Percentiles rank a stretch among this genome's conserved stretches.
Evolutionary conservation across 306 rosid genomes (phyloP).

Genomic region (Herpetospermum pedunculosum): DNA sequence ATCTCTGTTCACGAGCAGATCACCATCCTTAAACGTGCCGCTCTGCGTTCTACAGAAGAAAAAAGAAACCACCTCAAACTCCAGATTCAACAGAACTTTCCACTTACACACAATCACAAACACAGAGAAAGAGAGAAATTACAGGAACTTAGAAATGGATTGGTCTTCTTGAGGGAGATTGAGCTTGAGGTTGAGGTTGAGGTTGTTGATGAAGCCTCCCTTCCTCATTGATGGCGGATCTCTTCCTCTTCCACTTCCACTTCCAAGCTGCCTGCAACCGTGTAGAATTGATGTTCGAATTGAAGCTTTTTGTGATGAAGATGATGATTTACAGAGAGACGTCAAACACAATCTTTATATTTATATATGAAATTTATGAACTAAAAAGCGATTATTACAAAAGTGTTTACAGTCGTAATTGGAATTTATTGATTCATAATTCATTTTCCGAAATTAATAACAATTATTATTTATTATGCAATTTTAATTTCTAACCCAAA

Average conservation of each 20-base stretch:
- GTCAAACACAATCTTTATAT: neutral
- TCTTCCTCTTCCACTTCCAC: slow-evolving; percentile 2
- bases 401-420: neutral
- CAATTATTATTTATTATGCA: too few relatives aligned
- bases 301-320: neutral
- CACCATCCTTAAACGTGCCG: slow-evolving; percentile 88
- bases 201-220: slow-evolving; percentile 45
- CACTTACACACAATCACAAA: neutral
- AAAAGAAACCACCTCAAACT: slow-evolving; percentile 13
- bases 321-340: neutral
- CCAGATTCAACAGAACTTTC: slow-evolving; percentile 18
- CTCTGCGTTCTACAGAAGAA: slow-evolving; percentile 62
- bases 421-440: neutral
- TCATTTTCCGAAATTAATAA: neutral
- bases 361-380: neutral
- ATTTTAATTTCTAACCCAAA: neutral
- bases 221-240: slow-evolving; percentile 39
- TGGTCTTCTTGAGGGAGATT: slow-evolving; percentile 60
- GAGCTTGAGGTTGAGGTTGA: slow-evolving; percentile 77
- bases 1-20: slow-evolving; percentile 85
- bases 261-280: neutral
- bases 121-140: slow-evolving; percentile 14
- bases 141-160: slow-evolving; percentile 65
- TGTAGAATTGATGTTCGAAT: neutral
- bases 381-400: neutral